Percentiles rank a stretch among this genome's conserved stretches.
phyloP scores from a whole-genome alignment of 2,329 filamentous ascomycete genomes.

The Bipolaris zeicola region DNA sequence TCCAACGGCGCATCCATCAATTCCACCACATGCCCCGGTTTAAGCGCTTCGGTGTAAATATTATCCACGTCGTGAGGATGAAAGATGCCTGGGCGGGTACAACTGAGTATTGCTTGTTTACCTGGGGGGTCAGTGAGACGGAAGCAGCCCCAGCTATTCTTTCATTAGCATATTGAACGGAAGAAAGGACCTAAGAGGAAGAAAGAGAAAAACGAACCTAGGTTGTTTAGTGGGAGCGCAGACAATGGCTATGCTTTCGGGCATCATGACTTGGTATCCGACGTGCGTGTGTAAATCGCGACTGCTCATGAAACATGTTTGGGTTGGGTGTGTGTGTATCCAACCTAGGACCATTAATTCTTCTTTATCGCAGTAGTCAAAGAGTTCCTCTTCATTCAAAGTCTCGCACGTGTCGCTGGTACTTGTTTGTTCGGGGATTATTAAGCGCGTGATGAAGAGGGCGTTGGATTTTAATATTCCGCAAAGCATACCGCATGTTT shows the following conservation, averaged over 20 bases:
- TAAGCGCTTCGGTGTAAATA: constrained; percentile 75
- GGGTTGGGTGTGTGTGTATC: constrained; percentile 97
- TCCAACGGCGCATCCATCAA: constrained; percentile 64
- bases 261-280: constrained; percentile 94
- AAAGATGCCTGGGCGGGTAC: constrained; percentile 78
- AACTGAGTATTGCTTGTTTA: constrained; percentile 80
- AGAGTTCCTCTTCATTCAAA: constrained; percentile 80
- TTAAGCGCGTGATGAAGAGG: constrained; percentile 83
- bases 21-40: constrained; percentile 64
- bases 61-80: constrained; percentile 75
- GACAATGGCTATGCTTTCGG: constrained; percentile 95
- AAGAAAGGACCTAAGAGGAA: no score
- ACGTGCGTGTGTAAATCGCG: constrained; percentile 91
- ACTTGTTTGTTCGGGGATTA: constrained; percentile 88
- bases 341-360: constrained; percentile 88
- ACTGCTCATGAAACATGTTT: constrained; percentile 97
- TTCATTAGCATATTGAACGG: neutral
- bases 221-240: constrained; percentile 83
- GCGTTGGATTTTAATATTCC: constrained; percentile 91
- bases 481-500: constrained; percentile 94
- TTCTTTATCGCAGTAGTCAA: constrained; percentile 86
- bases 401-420: constrained; percentile 96
- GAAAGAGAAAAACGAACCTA: constrained; percentile 61
- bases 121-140: constrained; percentile 92
- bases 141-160: constrained; percentile 83